Conservation (phyloP, 164 flowering plant genomes). For the Stephania cephalantha region DNA sequence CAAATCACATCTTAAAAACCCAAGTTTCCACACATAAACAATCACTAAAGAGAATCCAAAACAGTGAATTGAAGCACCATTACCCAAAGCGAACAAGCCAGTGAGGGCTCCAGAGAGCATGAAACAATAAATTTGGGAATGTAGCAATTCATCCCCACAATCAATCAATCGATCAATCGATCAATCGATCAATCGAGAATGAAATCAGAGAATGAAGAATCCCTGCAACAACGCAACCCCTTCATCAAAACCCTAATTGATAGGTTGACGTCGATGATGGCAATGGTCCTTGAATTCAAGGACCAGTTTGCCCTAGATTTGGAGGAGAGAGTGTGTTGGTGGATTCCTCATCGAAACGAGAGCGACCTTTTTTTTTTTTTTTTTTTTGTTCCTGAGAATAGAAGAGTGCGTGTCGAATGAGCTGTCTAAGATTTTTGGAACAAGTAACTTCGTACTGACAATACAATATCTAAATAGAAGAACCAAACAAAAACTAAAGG, state of each 20-base stretch:
- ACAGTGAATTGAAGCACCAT: neutral
- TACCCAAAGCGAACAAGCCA: conserved; percentile 48
- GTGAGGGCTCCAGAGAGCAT: conserved; percentile 49
- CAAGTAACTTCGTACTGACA: too few relatives aligned
- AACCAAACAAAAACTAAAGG: too few relatives aligned
- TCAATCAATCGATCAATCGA: neutral
- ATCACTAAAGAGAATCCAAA: too few relatives aligned
- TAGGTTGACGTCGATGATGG: neutral
- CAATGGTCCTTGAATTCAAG: neutral
- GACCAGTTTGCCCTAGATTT: neutral
- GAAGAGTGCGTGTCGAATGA: too few relatives aligned
- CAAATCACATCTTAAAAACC: neutral
- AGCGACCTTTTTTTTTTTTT: neutral
- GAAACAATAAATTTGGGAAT: conserved; percentile 30
- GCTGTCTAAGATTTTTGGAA: too few relatives aligned
- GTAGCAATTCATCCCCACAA: conserved; percentile 16
- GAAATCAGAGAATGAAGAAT: neutral
- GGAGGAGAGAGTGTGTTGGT: neutral
- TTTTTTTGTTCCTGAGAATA: too few relatives aligned
- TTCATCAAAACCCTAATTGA: neutral
- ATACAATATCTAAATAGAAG: too few relatives aligned
- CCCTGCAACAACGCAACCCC: neutral
- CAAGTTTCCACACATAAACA: neutral
- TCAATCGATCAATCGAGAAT: neutral
- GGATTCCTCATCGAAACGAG: neutral